phyloP scores from a whole-genome alignment of 495 filamentous ascomycete genomes.

The Monascus purpureus region DNA sequence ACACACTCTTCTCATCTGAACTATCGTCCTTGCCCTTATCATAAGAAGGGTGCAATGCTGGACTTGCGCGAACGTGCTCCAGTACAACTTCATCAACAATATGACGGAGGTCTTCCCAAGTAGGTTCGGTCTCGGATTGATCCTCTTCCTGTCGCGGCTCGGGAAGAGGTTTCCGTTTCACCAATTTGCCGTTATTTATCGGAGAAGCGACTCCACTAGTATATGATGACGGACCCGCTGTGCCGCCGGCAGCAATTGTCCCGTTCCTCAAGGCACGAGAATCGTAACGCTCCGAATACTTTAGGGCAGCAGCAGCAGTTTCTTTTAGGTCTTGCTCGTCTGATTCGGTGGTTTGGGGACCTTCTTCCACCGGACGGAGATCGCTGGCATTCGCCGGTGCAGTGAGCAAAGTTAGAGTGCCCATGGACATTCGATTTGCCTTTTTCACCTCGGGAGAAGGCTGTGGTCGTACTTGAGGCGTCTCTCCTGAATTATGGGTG shows the following conservation, averaged over 20 bases:
- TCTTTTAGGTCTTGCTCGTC: too few relatives aligned
- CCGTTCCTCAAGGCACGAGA: too few relatives aligned
- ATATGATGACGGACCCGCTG: too few relatives aligned
- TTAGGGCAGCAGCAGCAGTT: too few relatives aligned
- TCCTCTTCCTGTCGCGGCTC: constrained; percentile 6
- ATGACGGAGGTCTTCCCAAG: constrained; percentile 49
- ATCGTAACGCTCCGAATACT: too few relatives aligned
- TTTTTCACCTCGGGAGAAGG: constrained; percentile 60
- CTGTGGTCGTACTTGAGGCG: constrained; percentile 52
- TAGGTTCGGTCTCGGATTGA: constrained; percentile 25
- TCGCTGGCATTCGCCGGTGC: constrained; percentile 41
- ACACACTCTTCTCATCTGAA: constrained; percentile 33
- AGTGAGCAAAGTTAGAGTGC: constrained; percentile 63
- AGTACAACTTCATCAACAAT: constrained; percentile 53
- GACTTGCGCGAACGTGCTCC: constrained; percentile 29
- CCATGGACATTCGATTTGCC: constrained; percentile 65
- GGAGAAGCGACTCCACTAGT: constrained; percentile 23
- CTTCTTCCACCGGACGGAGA: too few relatives aligned
- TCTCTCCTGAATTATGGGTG: constrained; percentile 50
- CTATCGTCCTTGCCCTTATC: constrained; percentile 2
- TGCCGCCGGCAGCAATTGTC: too few relatives aligned
- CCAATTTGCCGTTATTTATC: constrained; percentile 28
- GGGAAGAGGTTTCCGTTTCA: constrained; percentile 55
- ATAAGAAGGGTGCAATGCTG: constrained; percentile 18
- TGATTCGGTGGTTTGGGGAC: too few relatives aligned